phyloP scores from a whole-genome alignment of 805 yeast species.

The Lachancea sp. region DNA sequence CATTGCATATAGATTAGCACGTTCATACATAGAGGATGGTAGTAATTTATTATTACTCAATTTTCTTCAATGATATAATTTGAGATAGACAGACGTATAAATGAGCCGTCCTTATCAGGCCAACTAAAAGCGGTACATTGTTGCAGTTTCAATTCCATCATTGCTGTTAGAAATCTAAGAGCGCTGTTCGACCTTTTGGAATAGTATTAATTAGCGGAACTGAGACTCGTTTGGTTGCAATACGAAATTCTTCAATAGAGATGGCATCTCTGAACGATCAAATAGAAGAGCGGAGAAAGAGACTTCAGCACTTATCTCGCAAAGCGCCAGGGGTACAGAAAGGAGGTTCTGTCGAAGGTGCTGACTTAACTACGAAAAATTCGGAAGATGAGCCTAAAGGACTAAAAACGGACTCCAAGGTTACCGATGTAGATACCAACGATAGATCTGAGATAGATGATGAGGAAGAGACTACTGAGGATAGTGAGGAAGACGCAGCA shows the following conservation, averaged over 20 bases:
- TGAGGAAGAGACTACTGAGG: not conserved
- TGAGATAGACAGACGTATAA: not conserved
- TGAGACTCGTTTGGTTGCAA: too few relatives aligned
- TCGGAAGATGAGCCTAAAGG: not conserved
- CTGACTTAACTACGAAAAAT: not conserved
- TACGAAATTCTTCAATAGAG: not conserved
- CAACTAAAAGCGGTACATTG: too few relatives aligned
- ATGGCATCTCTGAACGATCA: constrained; percentile 26
- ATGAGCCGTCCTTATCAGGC: too few relatives aligned
- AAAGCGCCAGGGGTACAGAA: constrained; percentile 6
- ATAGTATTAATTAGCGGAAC: too few relatives aligned
- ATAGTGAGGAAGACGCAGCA: not conserved
- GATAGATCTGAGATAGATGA: not conserved
- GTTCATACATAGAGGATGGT: constrained; percentile 2
- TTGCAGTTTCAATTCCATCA: too few relatives aligned
- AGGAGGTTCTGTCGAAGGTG: not conserved
- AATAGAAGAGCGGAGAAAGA: constrained; percentile 28
- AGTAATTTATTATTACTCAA: constrained; percentile 3
- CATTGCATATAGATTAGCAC: constrained; percentile 3
- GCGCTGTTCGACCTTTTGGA: too few relatives aligned
- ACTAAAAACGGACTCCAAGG: not conserved
- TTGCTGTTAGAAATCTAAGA: too few relatives aligned
- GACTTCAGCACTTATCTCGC: constrained; percentile 23
- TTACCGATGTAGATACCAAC: not conserved
- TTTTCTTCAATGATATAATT: not conserved